Base-by-base conservation (phyloP, 2,329 filamentous ascomycete species). In the Arthrobotrys entomopaga region DNA sequence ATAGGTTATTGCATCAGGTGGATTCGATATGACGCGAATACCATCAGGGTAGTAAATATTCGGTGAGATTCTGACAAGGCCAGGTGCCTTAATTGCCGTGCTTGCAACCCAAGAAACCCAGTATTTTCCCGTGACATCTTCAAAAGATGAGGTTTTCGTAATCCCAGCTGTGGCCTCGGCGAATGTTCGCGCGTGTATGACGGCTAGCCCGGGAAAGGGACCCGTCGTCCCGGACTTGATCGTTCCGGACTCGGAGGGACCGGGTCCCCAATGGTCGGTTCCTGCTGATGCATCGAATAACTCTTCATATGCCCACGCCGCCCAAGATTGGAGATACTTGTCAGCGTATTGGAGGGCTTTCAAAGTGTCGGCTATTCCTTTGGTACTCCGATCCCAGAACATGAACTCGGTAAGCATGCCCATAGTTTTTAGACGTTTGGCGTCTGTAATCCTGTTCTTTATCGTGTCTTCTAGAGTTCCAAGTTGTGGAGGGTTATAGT, bases 381-480 rank as follows among this genome's bases (percentile, higher is more conserved):
- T 29, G 1, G 38, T 56, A 15, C n/a, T 59, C n/a, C 40, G 22
- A 3, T 59, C 65, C 71, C 71, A 75, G 24, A 75, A 49, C 46
- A 65, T 53, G 29, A 75, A 75, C 26, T 75, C 71, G 4, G 71
- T 70, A 24, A 75, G 29, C 26, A 75, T 75, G 6, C 71, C 71
- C 16, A 53, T 65, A 0, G 71, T 75, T 56, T 65, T 70, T 13
- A 75, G 54, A 2, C 71, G 58, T 7, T 34, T 75, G 3, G 65
- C 65, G 26, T 75, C 71, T 26, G 49, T 75, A 22, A 75, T 70
- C 5, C 71, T 43, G 49, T 75, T 75, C 40, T 75, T 70, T n/a
- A 75, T 70, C 2, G 71, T 75, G 6, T 49, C 42, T 43, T 75
- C 71, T 24, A 75, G 64, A 16, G 52, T 64, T 8, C 58, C 54